Base-by-base conservation (phyloP, 2,329 filamentous ascomycete genomes). In the Biscogniauxia marginata region DNA sequence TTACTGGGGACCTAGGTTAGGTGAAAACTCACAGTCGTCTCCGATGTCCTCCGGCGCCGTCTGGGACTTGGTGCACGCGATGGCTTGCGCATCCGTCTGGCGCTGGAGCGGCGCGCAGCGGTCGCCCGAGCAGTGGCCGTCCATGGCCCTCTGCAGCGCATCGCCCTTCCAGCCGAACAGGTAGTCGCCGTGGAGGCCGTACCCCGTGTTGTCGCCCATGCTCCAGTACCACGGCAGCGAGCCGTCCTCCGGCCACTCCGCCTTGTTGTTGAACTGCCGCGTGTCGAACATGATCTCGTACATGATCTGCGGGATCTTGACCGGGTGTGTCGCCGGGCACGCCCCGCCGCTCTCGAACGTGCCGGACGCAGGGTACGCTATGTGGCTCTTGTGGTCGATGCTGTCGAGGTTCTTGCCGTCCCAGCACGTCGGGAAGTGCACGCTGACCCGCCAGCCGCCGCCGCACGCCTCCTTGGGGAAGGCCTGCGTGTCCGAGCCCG, bases 261-360 rank as follows among this genome's bases (percentile, higher is more conserved):
- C 63, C 68, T 70, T 56, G 62, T 69, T 65, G 64, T 71, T 71
- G 58, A 69, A 71, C 49, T 60, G 58, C 50, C 63, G 63, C 1
- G 69, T 75, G 60, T 76, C 73, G 58, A 73, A 75, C 65, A 76
- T 75, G 48, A 74, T 67, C 62, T 76, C 74, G 57, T 74, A 75
- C 73, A 75, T 75, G 54, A 76, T 57, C 63, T 76, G 74, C 30
- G 74, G 73, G 43, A 74, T 60, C 56, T 62, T 62, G 52, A 70
- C 66, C 0, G 68, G 68, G 63, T 71, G 68, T 1, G 67, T 65
- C 19, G 65, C 54, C 3, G 68, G 68, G 56, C 68, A 71, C 2
- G 67, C 56, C 11, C 65, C 63, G 18, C 64, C 67, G 3, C 58
- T 57, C 57, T 69, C 67, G 59, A 70, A 71, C 24, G 65, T 66